Evolutionary conservation across 78 protist species (phyloP), one percentile per base, ranked within the genome.

Genomic region (Guillardia theta): DNA sequence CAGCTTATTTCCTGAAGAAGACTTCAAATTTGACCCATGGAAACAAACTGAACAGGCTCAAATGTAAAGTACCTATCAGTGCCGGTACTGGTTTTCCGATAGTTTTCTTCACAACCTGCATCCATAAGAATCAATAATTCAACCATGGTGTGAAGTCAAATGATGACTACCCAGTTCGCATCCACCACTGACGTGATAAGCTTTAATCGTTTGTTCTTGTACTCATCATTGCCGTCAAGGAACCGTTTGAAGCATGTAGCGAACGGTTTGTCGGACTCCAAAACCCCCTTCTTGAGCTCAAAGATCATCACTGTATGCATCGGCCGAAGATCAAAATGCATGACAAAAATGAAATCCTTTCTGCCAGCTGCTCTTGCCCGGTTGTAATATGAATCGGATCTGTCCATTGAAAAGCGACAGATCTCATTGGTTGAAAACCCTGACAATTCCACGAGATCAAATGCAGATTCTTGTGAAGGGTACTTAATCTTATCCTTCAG

Each of bases 1-100:
- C 50, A 78, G 90, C 90, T 78, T 78, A 48, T 78, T 78, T 3
- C 90, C n/a, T n/a, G n/a, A n/a, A n/a, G n/a, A n/a, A n/a, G n/a
- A n/a, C n/a, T n/a, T n/a, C n/a, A n/a, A n/a, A n/a, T n/a, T n/a
- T n/a, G n/a, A n/a, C n/a, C n/a, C n/a, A n/a, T n/a, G n/a, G n/a
- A n/a, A n/a, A n/a, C n/a, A n/a, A n/a, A n/a, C n/a, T n/a, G n/a
- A n/a, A n/a, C n/a, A n/a, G n/a, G n/a, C n/a, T n/a, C n/a, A n/a
- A n/a, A n/a, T n/a, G n/a, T n/a, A n/a, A n/a, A n/a, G n/a, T n/a
- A n/a, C n/a, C 90, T 18, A 78, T 78, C 90, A 78, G 33, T 0
- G 90, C 90, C 45, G 90, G 90, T 6, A 78, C 90, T 21, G 90
- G 90, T 36, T 78, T 78, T 15, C 90, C 90, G 33, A 78, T 43